These are phyloP conservation scores for Suhomyces wounanorum DNA, from an alignment of 1,139 yeast genomes.

Conservation along the genomic window DNA sequence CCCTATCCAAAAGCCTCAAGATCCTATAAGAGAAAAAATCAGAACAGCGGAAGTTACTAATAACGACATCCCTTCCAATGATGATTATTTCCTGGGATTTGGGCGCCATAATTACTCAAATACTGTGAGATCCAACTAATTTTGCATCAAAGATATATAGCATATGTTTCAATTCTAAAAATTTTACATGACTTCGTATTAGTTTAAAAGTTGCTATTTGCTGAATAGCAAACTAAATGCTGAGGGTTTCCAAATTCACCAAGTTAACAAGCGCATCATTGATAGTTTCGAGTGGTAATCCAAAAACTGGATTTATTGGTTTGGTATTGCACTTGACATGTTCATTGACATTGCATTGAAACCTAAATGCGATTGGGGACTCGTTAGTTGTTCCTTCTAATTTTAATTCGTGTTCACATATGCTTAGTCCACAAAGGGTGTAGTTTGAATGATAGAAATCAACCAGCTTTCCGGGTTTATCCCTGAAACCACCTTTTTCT, in stretches of 20 bases:
- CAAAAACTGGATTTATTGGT: conserved; percentile 65
- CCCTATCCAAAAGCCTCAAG: neutral
- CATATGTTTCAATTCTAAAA: conserved; percentile 7
- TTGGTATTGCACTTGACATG: conserved; percentile 25
- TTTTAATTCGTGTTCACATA: conserved; percentile 47
- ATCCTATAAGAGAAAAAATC: conserved; percentile 3
- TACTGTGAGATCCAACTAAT: conserved; percentile 16
- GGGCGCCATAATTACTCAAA: conserved; percentile 6
- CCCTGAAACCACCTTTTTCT: conserved; percentile 72
- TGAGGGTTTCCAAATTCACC: neutral
- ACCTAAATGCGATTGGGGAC: conserved; percentile 31
- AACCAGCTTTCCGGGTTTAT: conserved; percentile 79
- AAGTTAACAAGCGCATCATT: conserved; percentile 13
- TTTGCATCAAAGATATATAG: conserved; percentile 1
- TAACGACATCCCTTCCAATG: conserved; percentile 1
- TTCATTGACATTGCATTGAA: conserved; percentile 9
- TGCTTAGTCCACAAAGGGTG: conserved; percentile 73
- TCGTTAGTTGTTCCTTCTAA: conserved; percentile 13
- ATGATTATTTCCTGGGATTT: conserved; percentile 18
- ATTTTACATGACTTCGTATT: neutral
- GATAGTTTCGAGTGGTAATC: conserved; percentile 47
- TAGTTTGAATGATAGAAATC: conserved; percentile 95
- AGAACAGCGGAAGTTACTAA: conserved; percentile 7
- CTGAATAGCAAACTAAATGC: neutral
- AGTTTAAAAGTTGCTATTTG: neutral